phyloP scores from a whole-genome alignment of 1,284 basidiomycete species.

The Peniophora sp. region DNA sequence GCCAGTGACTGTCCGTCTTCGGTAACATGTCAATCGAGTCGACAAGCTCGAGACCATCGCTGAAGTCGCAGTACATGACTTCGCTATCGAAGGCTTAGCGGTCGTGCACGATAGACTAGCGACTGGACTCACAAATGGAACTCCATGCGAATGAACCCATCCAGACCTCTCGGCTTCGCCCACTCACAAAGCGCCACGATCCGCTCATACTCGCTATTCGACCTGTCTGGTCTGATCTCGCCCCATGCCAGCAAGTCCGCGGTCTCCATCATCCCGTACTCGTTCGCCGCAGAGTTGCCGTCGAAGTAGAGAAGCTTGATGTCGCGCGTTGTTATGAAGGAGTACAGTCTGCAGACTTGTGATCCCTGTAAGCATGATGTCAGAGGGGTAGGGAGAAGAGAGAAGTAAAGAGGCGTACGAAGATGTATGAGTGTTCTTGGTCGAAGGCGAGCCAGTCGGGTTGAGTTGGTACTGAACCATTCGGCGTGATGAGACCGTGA shows the following conservation, averaged over 20 bases:
- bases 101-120: not conserved
- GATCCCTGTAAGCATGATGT: too few species aligned
- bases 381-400: too few species aligned
- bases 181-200: slow-evolving; percentile 4
- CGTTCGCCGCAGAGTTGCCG: slow-evolving; percentile 5
- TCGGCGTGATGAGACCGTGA: slow-evolving; percentile 6
- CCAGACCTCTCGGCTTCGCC: slow-evolving; percentile 3
- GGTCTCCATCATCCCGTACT: slow-evolving; percentile 4
- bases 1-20: not conserved
- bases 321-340: slow-evolving; percentile 3
- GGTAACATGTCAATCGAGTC: slow-evolving; percentile 15
- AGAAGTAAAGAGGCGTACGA: not conserved
- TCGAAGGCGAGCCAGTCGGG: slow-evolving; percentile 12
- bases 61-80: slow-evolving; percentile 43
- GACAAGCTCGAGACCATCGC: slow-evolving; percentile 27
- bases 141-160: slow-evolving; percentile 29
- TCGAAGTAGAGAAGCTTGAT: slow-evolving; percentile 9
- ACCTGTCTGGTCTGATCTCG: not conserved
- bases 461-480: slow-evolving; percentile 1
- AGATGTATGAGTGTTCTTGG: slow-evolving; percentile 9
- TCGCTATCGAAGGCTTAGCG: slow-evolving; percentile 26
- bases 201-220: not conserved
- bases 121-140: slow-evolving; percentile 32
- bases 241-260: slow-evolving; percentile 5
- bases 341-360: slow-evolving; percentile 1